Conservation (phyloP, 805 yeast genomes). For the Saccharomycopsis sp. region DNA sequence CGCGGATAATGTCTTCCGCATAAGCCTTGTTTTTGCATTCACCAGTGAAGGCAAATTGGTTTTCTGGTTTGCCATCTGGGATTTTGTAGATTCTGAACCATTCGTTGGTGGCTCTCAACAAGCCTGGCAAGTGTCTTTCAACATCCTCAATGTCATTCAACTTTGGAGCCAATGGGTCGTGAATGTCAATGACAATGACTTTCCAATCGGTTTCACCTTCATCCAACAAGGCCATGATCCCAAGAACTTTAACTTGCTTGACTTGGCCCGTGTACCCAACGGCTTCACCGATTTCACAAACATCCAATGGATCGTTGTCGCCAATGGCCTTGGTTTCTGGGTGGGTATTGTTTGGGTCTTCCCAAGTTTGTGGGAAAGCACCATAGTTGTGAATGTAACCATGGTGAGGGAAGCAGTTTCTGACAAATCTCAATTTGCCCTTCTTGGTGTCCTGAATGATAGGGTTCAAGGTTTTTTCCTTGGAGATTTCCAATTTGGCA, state of each 20-base stretch:
- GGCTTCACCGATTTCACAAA: conserved; percentile 72
- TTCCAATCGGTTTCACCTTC: conserved; percentile 99
- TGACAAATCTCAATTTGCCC: conserved; percentile 65
- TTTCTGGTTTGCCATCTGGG: conserved; percentile 73
- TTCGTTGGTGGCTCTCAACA: conserved; percentile 53
- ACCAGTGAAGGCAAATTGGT: conserved; percentile 68
- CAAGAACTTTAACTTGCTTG: conserved; percentile 58
- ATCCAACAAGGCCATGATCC: conserved; percentile 71
- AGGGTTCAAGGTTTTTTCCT: conserved; percentile 54
- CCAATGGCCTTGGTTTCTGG: conserved; percentile 44
- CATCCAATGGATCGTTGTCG: conserved; percentile 93
- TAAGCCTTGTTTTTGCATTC: conserved; percentile 48
- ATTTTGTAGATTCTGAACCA: conserved; percentile 84
- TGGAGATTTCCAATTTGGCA: conserved; percentile 73
- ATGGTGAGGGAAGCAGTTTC: conserved; percentile 72
- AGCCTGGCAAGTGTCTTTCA: conserved; percentile 57
- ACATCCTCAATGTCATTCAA: conserved; percentile 63
- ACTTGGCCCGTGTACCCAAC: conserved; percentile 56
- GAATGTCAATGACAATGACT: conserved; percentile 57
- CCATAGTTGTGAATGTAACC: conserved; percentile 88
- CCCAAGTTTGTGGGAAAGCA: conserved; percentile 94
- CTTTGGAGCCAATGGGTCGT: conserved; percentile 55
- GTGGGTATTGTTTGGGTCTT: conserved; percentile 59
- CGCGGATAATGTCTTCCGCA: conserved; percentile 51
- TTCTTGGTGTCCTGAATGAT: conserved; percentile 73